Conservation (phyloP, 345 rosid species). For the Ceriops tagal region DNA sequence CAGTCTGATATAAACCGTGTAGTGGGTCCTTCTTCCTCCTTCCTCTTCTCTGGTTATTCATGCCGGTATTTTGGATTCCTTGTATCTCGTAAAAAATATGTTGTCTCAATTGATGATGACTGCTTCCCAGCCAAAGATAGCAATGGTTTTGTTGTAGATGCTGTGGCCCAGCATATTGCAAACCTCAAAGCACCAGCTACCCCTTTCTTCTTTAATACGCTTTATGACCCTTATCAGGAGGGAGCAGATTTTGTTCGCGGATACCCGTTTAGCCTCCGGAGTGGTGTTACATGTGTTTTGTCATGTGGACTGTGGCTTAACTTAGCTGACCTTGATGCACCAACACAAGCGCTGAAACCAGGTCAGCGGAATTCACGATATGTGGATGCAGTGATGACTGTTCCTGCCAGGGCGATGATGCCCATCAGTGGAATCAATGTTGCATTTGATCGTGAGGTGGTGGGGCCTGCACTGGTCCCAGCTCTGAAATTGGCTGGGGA, state of each 20-base stretch:
- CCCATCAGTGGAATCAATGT: conserved; percentile 91
- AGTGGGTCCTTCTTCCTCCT: conserved; percentile 53
- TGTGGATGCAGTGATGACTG: conserved; percentile 86
- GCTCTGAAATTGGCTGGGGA: conserved; percentile 71
- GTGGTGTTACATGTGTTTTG: conserved; percentile 71
- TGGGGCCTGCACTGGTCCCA: conserved; percentile 81
- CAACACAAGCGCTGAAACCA: conserved; percentile 95
- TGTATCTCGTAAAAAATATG: conserved; percentile 70
- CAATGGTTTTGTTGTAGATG: conserved; percentile 63
- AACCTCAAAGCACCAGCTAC: conserved; percentile 82
- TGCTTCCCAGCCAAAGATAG: conserved; percentile 78
- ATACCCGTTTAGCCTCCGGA: conserved; percentile 86
- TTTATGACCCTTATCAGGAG: conserved; percentile 72
- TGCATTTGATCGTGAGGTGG: conserved; percentile 65
- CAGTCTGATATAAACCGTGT: conserved; percentile 62
- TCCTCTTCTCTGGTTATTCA: conserved; percentile 75
- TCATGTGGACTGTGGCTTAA: conserved; percentile 98
- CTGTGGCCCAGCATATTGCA: conserved; percentile 64
- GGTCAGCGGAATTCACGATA: conserved; percentile 57
- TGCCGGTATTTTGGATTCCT: conserved; percentile 93
- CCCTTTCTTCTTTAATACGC: conserved; percentile 93
- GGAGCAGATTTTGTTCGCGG: conserved; percentile 98
- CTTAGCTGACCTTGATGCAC: conserved; percentile 88
- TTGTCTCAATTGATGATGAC: conserved; percentile 79
- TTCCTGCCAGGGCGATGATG: conserved; percentile 57